Conservation (phyloP, 805 yeast genomes). For the Cyberlindnera lachancei region DNA sequence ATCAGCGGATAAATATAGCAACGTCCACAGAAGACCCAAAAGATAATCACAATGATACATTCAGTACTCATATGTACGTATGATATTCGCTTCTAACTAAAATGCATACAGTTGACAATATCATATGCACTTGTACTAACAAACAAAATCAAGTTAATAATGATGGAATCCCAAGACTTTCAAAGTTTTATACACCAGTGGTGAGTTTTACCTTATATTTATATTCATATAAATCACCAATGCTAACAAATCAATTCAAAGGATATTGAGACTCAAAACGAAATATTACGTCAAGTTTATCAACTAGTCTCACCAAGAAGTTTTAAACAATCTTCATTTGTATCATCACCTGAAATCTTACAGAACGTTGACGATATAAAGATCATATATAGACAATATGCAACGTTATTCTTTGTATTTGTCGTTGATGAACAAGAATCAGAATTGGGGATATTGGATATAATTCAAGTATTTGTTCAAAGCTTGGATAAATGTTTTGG, state of each 20-base stretch:
- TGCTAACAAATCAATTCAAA: no score
- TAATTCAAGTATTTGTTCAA: constrained; percentile 95
- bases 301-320: constrained; percentile 66
- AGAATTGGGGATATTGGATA: constrained; percentile 86
- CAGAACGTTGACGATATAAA: constrained; percentile 65
- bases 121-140: constrained; percentile 3
- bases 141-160: constrained; percentile 54
- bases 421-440: constrained; percentile 94
- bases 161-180: constrained; percentile 81
- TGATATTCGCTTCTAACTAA: no score
- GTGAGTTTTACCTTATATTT: constrained; percentile 18
- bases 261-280: constrained; percentile 75
- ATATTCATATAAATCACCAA: no score
- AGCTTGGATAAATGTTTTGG: constrained; percentile 87
- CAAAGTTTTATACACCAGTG: constrained; percentile 88
- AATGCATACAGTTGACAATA: no score
- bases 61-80: constrained; percentile 74
- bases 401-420: constrained; percentile 92
- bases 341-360: constrained; percentile 77
- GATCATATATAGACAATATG: constrained; percentile 90
- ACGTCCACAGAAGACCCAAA: no score
- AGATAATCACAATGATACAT: constrained; percentile 55
- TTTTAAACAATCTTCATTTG: constrained; percentile 75
- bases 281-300: constrained; percentile 74
- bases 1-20: no score